phyloP scores from a whole-genome alignment of 2,329 filamentous ascomycete genomes.

The Berkeleyomyces rouxiae region DNA sequence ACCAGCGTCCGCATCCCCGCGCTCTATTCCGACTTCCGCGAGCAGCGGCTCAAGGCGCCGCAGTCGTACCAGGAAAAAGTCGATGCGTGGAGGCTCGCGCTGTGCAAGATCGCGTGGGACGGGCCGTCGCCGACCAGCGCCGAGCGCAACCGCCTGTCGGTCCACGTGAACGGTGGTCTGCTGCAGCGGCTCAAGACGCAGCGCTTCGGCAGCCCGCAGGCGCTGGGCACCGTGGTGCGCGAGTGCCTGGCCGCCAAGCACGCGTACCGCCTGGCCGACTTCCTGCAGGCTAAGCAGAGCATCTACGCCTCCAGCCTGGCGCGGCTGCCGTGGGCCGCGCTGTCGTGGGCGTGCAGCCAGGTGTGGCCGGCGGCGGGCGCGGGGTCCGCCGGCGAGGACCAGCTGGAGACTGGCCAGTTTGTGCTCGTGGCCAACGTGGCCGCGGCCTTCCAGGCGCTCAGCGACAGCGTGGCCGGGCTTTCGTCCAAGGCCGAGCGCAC shows the following conservation, averaged over 20 bases:
- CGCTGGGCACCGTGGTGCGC: slow-evolving; percentile 57
- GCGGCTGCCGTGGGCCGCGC: slow-evolving; percentile 50
- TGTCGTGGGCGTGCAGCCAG: slow-evolving; percentile 61
- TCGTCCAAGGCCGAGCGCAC: slow-evolving; percentile 45
- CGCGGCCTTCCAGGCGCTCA: slow-evolving; percentile 38
- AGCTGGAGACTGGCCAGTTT: slow-evolving; percentile 42
- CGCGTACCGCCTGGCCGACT: slow-evolving; percentile 55
- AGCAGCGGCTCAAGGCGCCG: slow-evolving; percentile 59
- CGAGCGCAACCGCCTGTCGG: slow-evolving; percentile 31
- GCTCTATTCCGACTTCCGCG: slow-evolving; percentile 73
- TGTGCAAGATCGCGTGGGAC: slow-evolving; percentile 49
- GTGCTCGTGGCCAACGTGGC: slow-evolving; percentile 49
- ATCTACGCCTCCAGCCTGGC: slow-evolving; percentile 55
- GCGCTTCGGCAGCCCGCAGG: slow-evolving; percentile 66
- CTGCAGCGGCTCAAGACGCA: slow-evolving; percentile 54
- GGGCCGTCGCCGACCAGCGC: slow-evolving; percentile 34
- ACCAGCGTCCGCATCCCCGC: slow-evolving; percentile 61
- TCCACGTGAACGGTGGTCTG: slow-evolving; percentile 45
- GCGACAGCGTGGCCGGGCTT: slow-evolving; percentile 26
- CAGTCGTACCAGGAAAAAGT: slow-evolving; percentile 74
- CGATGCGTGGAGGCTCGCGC: slow-evolving; percentile 58
- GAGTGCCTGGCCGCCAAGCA: slow-evolving; percentile 56
- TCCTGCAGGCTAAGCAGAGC: slow-evolving; percentile 46
- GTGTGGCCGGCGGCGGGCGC: slow-evolving; percentile 42
- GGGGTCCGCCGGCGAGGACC: slow-evolving; percentile 31